Base-by-base conservation (phyloP, 2,329 filamentous ascomycete genomes). In the Dactylellina parvicollis region DNA sequence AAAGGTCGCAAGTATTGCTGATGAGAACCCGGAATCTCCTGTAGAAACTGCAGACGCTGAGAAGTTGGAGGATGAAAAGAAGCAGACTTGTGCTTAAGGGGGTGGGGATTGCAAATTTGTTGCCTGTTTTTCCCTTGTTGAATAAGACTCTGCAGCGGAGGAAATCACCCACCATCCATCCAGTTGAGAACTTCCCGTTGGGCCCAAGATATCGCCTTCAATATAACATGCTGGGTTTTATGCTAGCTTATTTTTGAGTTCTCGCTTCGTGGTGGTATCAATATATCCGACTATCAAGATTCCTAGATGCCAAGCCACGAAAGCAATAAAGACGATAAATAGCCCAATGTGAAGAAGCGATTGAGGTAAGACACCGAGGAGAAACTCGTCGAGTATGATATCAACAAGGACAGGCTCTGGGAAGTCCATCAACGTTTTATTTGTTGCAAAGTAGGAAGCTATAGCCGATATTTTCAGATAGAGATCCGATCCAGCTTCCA, bases 371-470 rank as follows among this genome's bases (percentile, higher is more conserved):
- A 60, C 52, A 2, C 67, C 67, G 2, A 65, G 28, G 2, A 72
- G 46, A 16, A 65, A 72, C 52, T 72, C 67, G 38, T 72, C 67
- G 24, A 72, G 67, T 14, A 72, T 72, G 26, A 72, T 54, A 52
- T 72, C 94, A 56, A 90, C 90, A 59, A 88, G 83, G 2, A 98
- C 92, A 0, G 88, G 86, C 1, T 89, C 89, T 12, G 91, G 90
- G 74, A 85, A 78, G 52, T 83, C 81, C 94, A 98, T 98, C 78
- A 96, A 85, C 1, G 85, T 85, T 74, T 83, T 81, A 79, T 96
- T 86, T 69, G 87, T 85, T 9, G 91, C 90, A 81, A 91, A 96
- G 83, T 94, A 99, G 78, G 96, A 92, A 49, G 95, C 92, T 18
- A 89, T 87, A 12, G 92, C 87, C 75, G 86, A 84, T 57, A 98